phyloP scores from a whole-genome alignment of 495 filamentous ascomycete genomes.

The Penicillium dipodomyicola region DNA sequence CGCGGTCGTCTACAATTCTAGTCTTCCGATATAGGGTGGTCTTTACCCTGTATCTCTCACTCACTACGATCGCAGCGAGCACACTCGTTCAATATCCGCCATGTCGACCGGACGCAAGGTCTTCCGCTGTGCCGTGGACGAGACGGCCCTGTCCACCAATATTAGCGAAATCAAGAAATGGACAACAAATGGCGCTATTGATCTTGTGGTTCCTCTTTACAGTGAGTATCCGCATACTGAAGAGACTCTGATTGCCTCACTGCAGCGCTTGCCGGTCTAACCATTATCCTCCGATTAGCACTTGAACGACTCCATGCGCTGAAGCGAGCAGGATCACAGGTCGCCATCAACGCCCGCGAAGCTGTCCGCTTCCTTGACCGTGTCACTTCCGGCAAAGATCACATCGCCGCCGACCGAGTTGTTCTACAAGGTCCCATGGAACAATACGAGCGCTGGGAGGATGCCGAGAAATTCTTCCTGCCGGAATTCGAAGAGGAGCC shows the following conservation, averaged over 20 bases:
- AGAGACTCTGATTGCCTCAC: background rate
- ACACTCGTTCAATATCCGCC: conserved; percentile 18
- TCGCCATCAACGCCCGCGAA: conserved; percentile 61
- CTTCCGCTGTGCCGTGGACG: conserved; percentile 74
- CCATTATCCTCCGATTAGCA: conserved; percentile 38
- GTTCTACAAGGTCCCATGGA: conserved; percentile 58
- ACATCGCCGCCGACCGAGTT: conserved; percentile 47
- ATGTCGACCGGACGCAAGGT: conserved; percentile 58
- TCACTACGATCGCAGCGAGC: conserved; percentile 9
- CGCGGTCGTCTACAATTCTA: conserved; percentile 34
- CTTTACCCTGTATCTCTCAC: conserved; percentile 17
- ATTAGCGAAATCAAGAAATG: conserved; percentile 69
- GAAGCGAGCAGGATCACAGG: conserved; percentile 55
- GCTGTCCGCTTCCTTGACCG: conserved; percentile 65
- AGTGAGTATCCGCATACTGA: conserved; percentile 47
- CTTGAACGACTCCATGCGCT: conserved; percentile 55
- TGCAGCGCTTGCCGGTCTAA: conserved; percentile 9
- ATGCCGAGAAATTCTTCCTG: conserved; percentile 61
- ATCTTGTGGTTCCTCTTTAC: conserved; percentile 65
- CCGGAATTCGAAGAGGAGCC: conserved; percentile 51
- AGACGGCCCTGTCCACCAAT: conserved; percentile 65
- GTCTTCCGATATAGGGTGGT: conserved; percentile 36
- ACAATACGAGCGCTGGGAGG: conserved; percentile 56
- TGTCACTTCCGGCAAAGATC: conserved; percentile 55
- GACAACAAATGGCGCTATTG: conserved; percentile 61